phyloP scores from a whole-genome alignment of 2,329 filamentous ascomycete species.

The Diplodia corticola region DNA sequence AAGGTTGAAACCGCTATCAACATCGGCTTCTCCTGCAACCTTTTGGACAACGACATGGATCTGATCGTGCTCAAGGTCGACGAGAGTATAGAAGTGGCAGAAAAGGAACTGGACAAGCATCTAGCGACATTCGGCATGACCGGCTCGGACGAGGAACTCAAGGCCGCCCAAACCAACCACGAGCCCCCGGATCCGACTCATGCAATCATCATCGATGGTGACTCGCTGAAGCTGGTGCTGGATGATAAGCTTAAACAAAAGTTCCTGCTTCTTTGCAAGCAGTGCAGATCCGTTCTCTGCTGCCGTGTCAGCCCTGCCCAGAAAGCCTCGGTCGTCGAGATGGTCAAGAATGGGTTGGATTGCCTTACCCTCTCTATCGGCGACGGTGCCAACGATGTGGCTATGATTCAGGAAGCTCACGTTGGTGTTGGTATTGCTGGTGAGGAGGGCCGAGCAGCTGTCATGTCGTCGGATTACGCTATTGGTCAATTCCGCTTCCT shows the following conservation, averaged over 20 bases:
- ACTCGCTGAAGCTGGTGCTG: slow-evolving; percentile 85
- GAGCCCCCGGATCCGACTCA: slow-evolving; percentile 85
- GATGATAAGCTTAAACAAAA: slow-evolving; percentile 82
- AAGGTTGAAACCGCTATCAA: slow-evolving; percentile 99
- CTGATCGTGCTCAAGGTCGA: slow-evolving; percentile 84
- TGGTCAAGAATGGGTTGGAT: slow-evolving; percentile 93
- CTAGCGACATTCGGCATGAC: slow-evolving; percentile 73
- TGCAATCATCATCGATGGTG: slow-evolving; percentile 91
- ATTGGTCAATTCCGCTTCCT: slow-evolving; percentile 93
- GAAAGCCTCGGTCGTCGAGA: slow-evolving; percentile 92
- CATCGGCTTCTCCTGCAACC: slow-evolving; percentile 97
- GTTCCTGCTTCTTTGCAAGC: slow-evolving; percentile 92
- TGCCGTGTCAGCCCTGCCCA: slow-evolving; percentile 96
- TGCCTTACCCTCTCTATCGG: slow-evolving; percentile 95
- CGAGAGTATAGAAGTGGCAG: slow-evolving; percentile 63
- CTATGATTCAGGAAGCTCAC: slow-evolving; percentile 97
- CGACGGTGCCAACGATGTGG: slow-evolving; percentile 93
- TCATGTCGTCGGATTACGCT: slow-evolving; percentile 95
- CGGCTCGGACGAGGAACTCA: slow-evolving; percentile 82
- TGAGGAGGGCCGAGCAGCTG: slow-evolving; percentile 87
- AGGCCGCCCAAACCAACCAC: slow-evolving; percentile 76
- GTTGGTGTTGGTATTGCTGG: slow-evolving; percentile 96
- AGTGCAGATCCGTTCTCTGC: slow-evolving; percentile 94
- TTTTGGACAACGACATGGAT: slow-evolving; percentile 97
- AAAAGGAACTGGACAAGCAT: slow-evolving; percentile 72